Evolutionary conservation across 768 basidiomycete species (phyloP).

Genomic region (Daedaleopsis sinensis): DNA sequence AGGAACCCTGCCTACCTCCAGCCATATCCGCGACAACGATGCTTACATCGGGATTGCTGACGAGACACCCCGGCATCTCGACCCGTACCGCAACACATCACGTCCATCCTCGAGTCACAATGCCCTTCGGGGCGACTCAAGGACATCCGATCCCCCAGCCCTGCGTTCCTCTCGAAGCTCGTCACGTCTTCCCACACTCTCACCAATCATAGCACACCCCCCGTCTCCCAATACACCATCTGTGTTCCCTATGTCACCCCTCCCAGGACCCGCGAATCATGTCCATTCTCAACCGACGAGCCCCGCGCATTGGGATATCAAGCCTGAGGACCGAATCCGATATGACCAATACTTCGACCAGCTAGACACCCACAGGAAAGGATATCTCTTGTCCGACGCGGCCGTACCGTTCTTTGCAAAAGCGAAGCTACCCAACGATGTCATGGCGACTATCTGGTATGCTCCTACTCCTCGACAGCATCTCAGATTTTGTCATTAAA

Average conservation of each 20-base stretch:
- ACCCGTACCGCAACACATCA: neutral
- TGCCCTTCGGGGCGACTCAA: neutral
- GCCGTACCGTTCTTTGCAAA: slow-evolving; percentile 94
- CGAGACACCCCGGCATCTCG: neutral
- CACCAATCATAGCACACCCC: neutral
- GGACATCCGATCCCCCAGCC: neutral
- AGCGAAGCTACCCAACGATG: slow-evolving; percentile 77
- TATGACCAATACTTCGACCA: slow-evolving; percentile 80
- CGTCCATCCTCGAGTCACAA: slow-evolving; percentile 1
- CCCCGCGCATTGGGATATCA: slow-evolving; percentile 71
- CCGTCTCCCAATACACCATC: slow-evolving; percentile 4
- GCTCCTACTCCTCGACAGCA: slow-evolving; percentile 28
- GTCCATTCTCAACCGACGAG: slow-evolving; percentile 6
- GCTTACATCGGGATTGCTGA: slow-evolving; percentile 11
- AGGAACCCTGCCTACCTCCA: neutral
- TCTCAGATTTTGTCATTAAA: neutral
- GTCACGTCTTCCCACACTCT: neutral
- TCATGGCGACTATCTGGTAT: slow-evolving; percentile 87
- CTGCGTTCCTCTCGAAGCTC: slow-evolving; percentile 14
- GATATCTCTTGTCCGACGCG: slow-evolving; percentile 86
- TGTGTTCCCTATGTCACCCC: slow-evolving; percentile 13
- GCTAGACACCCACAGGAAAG: slow-evolving; percentile 75
- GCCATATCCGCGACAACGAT: neutral
- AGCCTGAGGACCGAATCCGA: slow-evolving; percentile 71
- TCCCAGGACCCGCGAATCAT: neutral